These are phyloP conservation scores for Vaccinium darrowii DNA, from an alignment of 148 eudicot genomes.

Conservation along the genomic window DNA sequence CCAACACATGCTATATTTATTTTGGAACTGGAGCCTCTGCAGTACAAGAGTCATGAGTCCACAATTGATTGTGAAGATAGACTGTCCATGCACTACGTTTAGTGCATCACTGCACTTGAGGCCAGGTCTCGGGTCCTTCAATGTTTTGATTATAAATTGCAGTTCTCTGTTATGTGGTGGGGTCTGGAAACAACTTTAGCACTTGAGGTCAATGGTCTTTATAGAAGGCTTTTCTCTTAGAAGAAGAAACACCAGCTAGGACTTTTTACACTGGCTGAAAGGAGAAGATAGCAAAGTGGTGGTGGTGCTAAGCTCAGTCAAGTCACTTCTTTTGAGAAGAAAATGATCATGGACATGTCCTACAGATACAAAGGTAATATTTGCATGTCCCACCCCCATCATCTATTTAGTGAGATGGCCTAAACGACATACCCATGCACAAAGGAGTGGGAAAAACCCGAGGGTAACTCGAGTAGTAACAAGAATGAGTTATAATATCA, in stretches of 20 bases:
- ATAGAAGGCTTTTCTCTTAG: slow-evolving; percentile 7
- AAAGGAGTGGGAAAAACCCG: neutral
- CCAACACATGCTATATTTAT: no score
- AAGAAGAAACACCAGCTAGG: slow-evolving; percentile 3
- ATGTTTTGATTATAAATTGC: no score
- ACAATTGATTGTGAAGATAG: no score
- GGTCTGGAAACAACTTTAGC: slow-evolving; percentile 3
- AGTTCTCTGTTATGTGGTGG: neutral
- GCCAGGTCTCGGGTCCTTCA: no score
- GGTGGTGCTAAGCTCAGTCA: neutral
- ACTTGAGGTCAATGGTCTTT: slow-evolving; percentile 21
- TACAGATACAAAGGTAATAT: neutral
- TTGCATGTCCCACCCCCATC: neutral
- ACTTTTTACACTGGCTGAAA: neutral
- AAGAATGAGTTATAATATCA: no score
- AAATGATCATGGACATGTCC: neutral
- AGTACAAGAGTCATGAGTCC: no score
- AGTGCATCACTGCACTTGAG: neutral
- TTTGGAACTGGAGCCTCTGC: no score
- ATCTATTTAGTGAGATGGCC: neutral
- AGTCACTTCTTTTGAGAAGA: slow-evolving; percentile 2
- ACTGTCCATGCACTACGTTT: no score
- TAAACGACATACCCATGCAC: neutral
- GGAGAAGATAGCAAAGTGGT: neutral
- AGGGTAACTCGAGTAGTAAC: no score